Evolutionary conservation across 208 protist species (phyloP).

Genomic region (Trypanosoma lewisi): DNA sequence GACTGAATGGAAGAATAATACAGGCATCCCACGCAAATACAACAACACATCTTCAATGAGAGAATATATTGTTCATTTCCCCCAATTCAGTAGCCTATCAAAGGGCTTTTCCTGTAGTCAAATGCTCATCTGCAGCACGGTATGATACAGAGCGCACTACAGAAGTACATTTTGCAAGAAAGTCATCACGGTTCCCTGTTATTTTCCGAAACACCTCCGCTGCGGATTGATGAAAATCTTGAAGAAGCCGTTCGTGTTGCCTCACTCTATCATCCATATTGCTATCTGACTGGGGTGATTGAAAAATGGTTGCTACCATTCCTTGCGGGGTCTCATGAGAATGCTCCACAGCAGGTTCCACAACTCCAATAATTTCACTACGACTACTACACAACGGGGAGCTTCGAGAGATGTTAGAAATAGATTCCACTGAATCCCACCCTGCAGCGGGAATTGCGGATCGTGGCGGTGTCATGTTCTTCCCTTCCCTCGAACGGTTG

Average conservation of each 20-base stretch:
- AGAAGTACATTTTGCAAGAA: conserved; percentile 66
- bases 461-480: conserved; percentile 3
- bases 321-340: neutral
- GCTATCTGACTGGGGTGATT: conserved; percentile 1
- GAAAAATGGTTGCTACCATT: neutral
- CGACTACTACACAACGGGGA: conserved; percentile 62
- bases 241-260: conserved; percentile 58
- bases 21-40: too few species aligned
- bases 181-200: conserved; percentile 68
- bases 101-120: neutral
- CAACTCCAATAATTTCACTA: conserved; percentile 12
- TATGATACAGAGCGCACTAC: conserved; percentile 41
- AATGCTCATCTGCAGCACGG: neutral
- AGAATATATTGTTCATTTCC: too few species aligned
- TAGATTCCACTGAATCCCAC: conserved; percentile 50
- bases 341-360: neutral
- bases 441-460: neutral
- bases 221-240: conserved; percentile 65
- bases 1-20: too few species aligned
- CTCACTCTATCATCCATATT: conserved; percentile 20
- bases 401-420: conserved; percentile 66
- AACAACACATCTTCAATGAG: too few species aligned
- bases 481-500: conserved; percentile 1
- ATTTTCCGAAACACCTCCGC: conserved; percentile 73
- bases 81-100: too few species aligned